Evolutionary conservation across 225 moss, liverwort and hornwort genomes (phyloP), one percentile per base, ranked within the genome.

Genomic region (Physcomitrellopsis africana): DNA sequence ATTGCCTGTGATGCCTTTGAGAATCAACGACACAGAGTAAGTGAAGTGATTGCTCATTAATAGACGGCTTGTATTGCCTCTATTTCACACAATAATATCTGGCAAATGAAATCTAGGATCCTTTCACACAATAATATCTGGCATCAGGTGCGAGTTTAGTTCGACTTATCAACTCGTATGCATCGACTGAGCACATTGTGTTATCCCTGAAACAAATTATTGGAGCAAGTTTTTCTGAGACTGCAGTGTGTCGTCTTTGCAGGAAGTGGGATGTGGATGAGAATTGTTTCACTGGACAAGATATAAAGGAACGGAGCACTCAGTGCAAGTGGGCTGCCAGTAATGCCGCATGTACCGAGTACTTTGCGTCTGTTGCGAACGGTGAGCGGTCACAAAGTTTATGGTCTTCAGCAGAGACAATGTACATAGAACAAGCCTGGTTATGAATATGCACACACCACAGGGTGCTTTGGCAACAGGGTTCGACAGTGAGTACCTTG

Each of bases 201-300:
- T 41, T 29, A 17, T 22, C 32, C 32, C 53, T 42, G 3, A 18
- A 9, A 58, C 29, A 70, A 52, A n/a, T 23, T n/a, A 17, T 4
- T 41, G 16, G 3, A 15, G 24, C 10, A 4, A 16, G 6, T 37
- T 49, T 56, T 55, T 56, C 20, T 11, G 37, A 60, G 60, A 27
- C 10, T 27, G 2, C 16, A 37, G 8, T 53, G 8, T 60, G 41
- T 51, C 46, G 65, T 12, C 19, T 37, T 52, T 56, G 3, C 44
- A 80, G 73, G 0, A 7, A 5, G 0, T 85, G 86, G 86, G 86
- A 86, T 27, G 69, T 86, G 61, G 80, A 79, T 47, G 63, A 67
- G 46, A 86, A 86, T 19, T 86, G 86, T 74, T 86, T 86, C 67
- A 0, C 1, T 6, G 11, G 12, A 12, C 51, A 53, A 62, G 32